phyloP scores from a whole-genome alignment of 2,329 filamentous ascomycete species.

The Epichloe festucae region DNA sequence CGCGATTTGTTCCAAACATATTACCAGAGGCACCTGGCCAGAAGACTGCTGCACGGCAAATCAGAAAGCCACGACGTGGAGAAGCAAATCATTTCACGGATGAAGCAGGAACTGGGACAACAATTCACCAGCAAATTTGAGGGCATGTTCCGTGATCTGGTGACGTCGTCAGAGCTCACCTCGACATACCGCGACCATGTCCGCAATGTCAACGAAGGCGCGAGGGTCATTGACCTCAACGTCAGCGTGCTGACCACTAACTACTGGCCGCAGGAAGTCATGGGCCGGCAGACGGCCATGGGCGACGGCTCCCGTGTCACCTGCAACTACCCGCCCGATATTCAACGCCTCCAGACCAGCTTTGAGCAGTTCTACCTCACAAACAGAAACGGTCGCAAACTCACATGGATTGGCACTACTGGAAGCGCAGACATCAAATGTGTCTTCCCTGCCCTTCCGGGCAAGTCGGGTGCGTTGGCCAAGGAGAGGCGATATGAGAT shows the following conservation, averaged over 20 bases:
- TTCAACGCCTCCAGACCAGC: slow-evolving; percentile 65
- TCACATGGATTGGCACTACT: slow-evolving; percentile 63
- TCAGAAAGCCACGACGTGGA: slow-evolving; percentile 86
- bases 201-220: slow-evolving; percentile 33
- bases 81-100: slow-evolving; percentile 87
- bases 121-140: slow-evolving; percentile 89
- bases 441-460: slow-evolving; percentile 56
- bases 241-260: slow-evolving; percentile 85
- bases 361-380: slow-evolving; percentile 83
- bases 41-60: slow-evolving; percentile 75
- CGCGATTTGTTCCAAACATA: slow-evolving; percentile 94
- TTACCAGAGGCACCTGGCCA: slow-evolving; percentile 93
- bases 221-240: slow-evolving; percentile 54
- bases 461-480: slow-evolving; percentile 49
- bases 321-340: slow-evolving; percentile 62
- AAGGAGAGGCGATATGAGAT: slow-evolving; percentile 72
- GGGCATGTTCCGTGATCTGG: slow-evolving; percentile 96
- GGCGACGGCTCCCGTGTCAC: slow-evolving; percentile 27
- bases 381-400: slow-evolving; percentile 74
- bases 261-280: slow-evolving; percentile 86
- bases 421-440: slow-evolving; percentile 82
- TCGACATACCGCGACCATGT: slow-evolving; percentile 61
- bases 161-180: slow-evolving; percentile 72
- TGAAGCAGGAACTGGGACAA: slow-evolving; percentile 94
- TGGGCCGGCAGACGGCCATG: slow-evolving; percentile 48